Evolutionary conservation across 192 early-diverging fungal species (phyloP), one percentile per base, ranked within the genome.

Genomic region (Backusella parvicylindrica): DNA sequence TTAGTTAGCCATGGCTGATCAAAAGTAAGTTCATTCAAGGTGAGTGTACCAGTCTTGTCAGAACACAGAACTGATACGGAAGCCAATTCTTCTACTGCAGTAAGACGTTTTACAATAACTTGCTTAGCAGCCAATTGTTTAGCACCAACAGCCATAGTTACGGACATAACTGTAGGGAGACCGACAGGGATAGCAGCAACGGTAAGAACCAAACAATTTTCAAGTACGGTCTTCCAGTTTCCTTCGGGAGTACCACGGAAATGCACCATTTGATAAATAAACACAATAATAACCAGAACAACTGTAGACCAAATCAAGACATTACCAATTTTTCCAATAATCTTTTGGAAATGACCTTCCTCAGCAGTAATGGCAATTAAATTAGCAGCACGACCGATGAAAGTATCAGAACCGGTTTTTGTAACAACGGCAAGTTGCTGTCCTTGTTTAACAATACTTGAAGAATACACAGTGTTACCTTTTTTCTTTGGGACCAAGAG

Each of bases 71-170:
- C 91, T 5, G 93, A 93, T 2, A 97, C 94, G 9, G 95, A 96
- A 2, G 96, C 96, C 79, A 98, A 88, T 81, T 97, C 94, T 84
- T 98, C 96, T 36, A 98, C 95, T 18, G 96, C 95, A 11, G 96
- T 95, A 43, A 98, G 86, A 71, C 95, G 95, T 87, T 98, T 97
- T 73, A 95, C 93, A 82, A 98, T 98, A 75, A 97, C 96, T 86
- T 97, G 86, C 81, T 97, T 95, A 36, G 89, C 88, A 23, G 96
- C 95, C 32, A 98, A 86, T 84, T 97, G 92, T 76, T 90, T 90
- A 49, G 96, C 94, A 74, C 96, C 96, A 70, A 98, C 91, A n/a
- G 97, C 97, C 96, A 98, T 97, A 28, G 97, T 98, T 15, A 97
- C 96, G 15, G 94, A 95, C 91, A 98, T 91, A 64, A 97, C 95